phyloP scores from a whole-genome alignment of 202 grass and related monocot species.

The Setaria italica region DNA sequence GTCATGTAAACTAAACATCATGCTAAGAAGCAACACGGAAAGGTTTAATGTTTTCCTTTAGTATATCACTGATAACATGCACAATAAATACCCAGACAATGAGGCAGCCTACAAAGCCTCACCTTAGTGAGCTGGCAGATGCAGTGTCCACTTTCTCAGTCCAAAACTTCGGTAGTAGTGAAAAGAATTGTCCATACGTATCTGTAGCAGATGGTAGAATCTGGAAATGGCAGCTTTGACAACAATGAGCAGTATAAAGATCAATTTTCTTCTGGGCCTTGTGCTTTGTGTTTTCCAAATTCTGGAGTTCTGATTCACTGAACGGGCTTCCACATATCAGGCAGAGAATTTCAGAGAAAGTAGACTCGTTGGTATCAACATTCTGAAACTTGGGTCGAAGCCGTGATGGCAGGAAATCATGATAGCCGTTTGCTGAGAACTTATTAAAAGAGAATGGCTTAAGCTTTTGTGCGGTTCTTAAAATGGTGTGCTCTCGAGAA shows the following conservation, averaged over 20 bases:
- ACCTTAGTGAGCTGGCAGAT: slow-evolving; percentile 65
- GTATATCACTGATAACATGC: slow-evolving; percentile 33
- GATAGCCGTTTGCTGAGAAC: slow-evolving; percentile 77
- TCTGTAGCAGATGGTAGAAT: slow-evolving; percentile 65
- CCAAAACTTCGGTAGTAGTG: slow-evolving; percentile 73
- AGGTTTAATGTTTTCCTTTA: slow-evolving; percentile 23
- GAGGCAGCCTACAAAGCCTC: slow-evolving; percentile 22
- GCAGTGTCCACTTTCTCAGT: slow-evolving; percentile 53
- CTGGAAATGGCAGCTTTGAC: slow-evolving; percentile 87
- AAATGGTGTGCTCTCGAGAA: slow-evolving; percentile 88
- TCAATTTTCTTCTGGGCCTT: slow-evolving; percentile 53
- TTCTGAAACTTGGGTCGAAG: slow-evolving; percentile 88
- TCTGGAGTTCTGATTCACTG: slow-evolving; percentile 75
- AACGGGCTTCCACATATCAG: slow-evolving; percentile 76
- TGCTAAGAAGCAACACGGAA: not conserved
- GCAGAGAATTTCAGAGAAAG: slow-evolving; percentile 73
- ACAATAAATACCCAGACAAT: slow-evolving; percentile 36
- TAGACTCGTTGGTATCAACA: slow-evolving; percentile 56
- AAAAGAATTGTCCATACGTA: slow-evolving; percentile 66
- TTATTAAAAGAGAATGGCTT: slow-evolving; percentile 94
- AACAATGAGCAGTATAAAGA: slow-evolving; percentile 66
- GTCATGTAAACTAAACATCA: slow-evolving; percentile 16
- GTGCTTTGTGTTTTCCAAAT: slow-evolving; percentile 62
- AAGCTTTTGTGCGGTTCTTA: slow-evolving; percentile 96
- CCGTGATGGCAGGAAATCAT: slow-evolving; percentile 82